Evolutionary conservation across 768 basidiomycete species (phyloP).

Genomic region (Hemileccinum impolitum): DNA sequence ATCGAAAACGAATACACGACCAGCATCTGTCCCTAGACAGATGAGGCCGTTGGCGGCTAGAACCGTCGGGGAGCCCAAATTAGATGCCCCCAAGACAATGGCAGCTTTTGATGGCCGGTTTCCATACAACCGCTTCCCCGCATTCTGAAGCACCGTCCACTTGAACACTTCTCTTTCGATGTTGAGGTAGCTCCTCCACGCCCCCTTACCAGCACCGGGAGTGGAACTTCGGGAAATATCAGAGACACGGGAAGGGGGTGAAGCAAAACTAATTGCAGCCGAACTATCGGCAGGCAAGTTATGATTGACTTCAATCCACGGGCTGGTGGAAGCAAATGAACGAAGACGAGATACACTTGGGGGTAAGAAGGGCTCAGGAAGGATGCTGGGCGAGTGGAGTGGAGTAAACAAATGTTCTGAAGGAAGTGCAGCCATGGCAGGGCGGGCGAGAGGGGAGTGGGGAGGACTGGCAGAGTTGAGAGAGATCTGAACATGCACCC

Average conservation of each 20-base stretch:
- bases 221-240: slow-evolving; percentile 70
- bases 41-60: slow-evolving; percentile 84
- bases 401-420: slow-evolving; percentile 17
- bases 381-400: background rate
- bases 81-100: slow-evolving; percentile 54
- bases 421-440: slow-evolving; percentile 36
- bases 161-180: slow-evolving; percentile 60
- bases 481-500: slow-evolving; percentile 35
- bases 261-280: slow-evolving; percentile 43
- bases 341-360: slow-evolving; percentile 79
- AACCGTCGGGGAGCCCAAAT: slow-evolving; percentile 69
- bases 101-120: slow-evolving; percentile 56
- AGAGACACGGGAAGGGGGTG: slow-evolving; percentile 63
- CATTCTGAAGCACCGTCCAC: slow-evolving; percentile 67
- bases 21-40: slow-evolving; percentile 82
- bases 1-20: slow-evolving; percentile 80
- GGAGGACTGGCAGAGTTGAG: slow-evolving; percentile 40
- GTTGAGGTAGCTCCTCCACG: slow-evolving; percentile 16
- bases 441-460: slow-evolving; percentile 34
- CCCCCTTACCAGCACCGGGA: slow-evolving; percentile 33
- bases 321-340: slow-evolving; percentile 54
- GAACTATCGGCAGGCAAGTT: slow-evolving; percentile 43
- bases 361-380: slow-evolving; percentile 58
- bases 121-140: slow-evolving; percentile 55
- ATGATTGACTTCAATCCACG: slow-evolving; percentile 41